Evolutionary conservation across 768 basidiomycete species (phyloP).

Genomic region (Suillus subaureus): DNA sequence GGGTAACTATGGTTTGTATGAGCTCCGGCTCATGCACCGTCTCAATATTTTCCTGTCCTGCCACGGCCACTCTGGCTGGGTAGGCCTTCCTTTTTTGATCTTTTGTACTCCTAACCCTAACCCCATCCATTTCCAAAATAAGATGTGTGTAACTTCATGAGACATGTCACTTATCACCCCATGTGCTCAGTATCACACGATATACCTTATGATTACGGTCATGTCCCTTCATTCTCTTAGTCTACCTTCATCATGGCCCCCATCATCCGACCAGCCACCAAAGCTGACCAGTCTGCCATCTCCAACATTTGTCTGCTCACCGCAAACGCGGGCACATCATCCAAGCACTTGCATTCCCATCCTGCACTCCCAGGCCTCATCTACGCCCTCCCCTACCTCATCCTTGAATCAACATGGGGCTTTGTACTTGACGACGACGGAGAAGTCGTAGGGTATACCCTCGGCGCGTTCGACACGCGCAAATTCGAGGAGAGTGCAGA

Average conservation of each 20-base stretch:
- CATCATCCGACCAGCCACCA: constrained; percentile 57
- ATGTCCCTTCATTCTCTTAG: neutral
- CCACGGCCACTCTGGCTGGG: constrained; percentile 66
- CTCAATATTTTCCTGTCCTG: constrained; percentile 74
- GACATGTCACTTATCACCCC: neutral
- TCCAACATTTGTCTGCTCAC: constrained; percentile 78
- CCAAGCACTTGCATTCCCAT: constrained; percentile 60
- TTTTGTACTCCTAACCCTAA: constrained; percentile 49
- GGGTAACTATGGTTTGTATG: constrained; percentile 56
- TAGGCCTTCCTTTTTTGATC: constrained; percentile 44
- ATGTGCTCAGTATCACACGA: neutral
- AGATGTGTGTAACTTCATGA: too few relatives aligned
- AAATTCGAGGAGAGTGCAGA: constrained; percentile 58
- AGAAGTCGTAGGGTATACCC: constrained; percentile 67
- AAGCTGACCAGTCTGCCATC: constrained; percentile 55
- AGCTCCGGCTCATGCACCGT: constrained; percentile 72
- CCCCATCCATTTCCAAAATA: constrained; percentile 21
- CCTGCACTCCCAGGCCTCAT: constrained; percentile 69
- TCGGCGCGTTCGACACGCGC: constrained; percentile 70
- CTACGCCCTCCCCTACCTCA: constrained; percentile 77
- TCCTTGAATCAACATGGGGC: constrained; percentile 60
- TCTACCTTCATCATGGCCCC: constrained; percentile 32
- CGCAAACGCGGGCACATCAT: constrained; percentile 68
- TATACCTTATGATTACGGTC: neutral
- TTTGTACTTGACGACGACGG: constrained; percentile 68